phyloP scores from a whole-genome alignment of 768 basidiomycete genomes.

The Leucocoprinus sp. region DNA sequence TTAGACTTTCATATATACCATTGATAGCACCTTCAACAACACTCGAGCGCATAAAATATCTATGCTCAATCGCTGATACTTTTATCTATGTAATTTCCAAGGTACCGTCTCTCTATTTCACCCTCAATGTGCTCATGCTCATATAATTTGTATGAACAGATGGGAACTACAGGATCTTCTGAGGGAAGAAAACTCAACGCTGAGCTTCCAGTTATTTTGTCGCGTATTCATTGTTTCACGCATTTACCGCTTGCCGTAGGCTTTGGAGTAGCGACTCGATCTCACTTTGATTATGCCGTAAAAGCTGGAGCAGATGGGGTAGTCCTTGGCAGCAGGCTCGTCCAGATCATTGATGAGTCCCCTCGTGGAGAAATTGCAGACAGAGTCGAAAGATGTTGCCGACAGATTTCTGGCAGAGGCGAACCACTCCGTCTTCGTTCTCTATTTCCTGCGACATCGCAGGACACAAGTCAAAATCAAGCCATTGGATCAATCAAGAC shows the following conservation, averaged over 20 bases:
- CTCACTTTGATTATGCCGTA: slow-evolving; percentile 81
- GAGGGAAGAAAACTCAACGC: slow-evolving; percentile 61
- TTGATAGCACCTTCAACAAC: slow-evolving; percentile 93
- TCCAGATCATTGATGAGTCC: slow-evolving; percentile 68
- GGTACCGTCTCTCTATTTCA: slow-evolving; percentile 31
- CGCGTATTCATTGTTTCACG: slow-evolving; percentile 72
- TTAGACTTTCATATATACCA: slow-evolving; percentile 88
- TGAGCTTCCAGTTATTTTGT: slow-evolving; percentile 75
- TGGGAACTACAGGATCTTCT: slow-evolving; percentile 97
- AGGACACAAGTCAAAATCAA: not conserved
- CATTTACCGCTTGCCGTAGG: slow-evolving; percentile 88
- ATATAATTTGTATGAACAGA: slow-evolving; percentile 33
- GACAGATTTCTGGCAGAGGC: slow-evolving; percentile 48
- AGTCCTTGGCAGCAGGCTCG: slow-evolving; percentile 85
- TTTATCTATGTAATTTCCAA: slow-evolving; percentile 99
- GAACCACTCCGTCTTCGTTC: slow-evolving; percentile 29
- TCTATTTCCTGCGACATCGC: slow-evolving; percentile 21
- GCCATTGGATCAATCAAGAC: not conserved
- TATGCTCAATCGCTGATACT: slow-evolving; percentile 88
- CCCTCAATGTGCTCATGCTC: slow-evolving; percentile 10
- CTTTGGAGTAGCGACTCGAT: slow-evolving; percentile 88
- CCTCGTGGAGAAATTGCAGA: slow-evolving; percentile 37
- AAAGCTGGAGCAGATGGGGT: slow-evolving; percentile 92
- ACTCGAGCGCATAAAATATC: slow-evolving; percentile 78
- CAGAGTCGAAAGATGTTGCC: slow-evolving; percentile 67